Evolutionary conservation across 441 rosid species (phyloP).

Genomic region (Erodium moschatum): DNA sequence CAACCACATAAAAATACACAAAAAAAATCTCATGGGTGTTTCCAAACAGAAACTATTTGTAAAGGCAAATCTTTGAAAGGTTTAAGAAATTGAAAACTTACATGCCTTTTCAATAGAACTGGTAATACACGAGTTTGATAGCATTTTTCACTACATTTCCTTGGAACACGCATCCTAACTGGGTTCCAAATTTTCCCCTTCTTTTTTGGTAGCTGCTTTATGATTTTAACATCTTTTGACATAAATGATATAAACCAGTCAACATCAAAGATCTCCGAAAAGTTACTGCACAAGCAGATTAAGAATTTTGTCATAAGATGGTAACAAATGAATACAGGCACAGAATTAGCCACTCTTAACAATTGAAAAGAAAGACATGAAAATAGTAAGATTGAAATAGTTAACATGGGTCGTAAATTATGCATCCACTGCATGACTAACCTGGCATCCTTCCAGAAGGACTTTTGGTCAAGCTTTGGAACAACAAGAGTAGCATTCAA

Average conservation of each 20-base stretch:
- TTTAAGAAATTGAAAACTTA: conserved; percentile 21
- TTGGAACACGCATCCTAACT: conserved; percentile 48
- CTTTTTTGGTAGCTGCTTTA: conserved; percentile 43
- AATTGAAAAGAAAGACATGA: background rate
- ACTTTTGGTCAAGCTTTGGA: conserved; percentile 89
- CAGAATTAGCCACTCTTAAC: conserved; percentile 4
- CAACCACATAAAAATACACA: background rate
- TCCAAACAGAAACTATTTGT: background rate
- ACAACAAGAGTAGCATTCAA: conserved; percentile 89
- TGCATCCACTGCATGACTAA: conserved; percentile 22
- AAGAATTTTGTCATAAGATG: conserved; percentile 9
- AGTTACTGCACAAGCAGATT: conserved; percentile 37
- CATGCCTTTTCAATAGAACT: conserved; percentile 47
- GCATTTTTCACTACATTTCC: conserved; percentile 58
- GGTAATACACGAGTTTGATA: conserved; percentile 51
- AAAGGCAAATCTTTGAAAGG: conserved; percentile 16
- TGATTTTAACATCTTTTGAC: conserved; percentile 41
- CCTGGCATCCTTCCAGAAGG: conserved; percentile 98
- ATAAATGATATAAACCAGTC: conserved; percentile 52
- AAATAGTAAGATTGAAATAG: conserved; percentile 4
- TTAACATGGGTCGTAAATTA: conserved; percentile 15
- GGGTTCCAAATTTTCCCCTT: conserved; percentile 34
- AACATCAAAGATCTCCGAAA: conserved; percentile 52
- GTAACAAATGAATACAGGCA: background rate
- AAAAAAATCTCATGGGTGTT: background rate